Base-by-base conservation (phyloP, 108 stramenopile species). In the Skeletonema costatum region DNA sequence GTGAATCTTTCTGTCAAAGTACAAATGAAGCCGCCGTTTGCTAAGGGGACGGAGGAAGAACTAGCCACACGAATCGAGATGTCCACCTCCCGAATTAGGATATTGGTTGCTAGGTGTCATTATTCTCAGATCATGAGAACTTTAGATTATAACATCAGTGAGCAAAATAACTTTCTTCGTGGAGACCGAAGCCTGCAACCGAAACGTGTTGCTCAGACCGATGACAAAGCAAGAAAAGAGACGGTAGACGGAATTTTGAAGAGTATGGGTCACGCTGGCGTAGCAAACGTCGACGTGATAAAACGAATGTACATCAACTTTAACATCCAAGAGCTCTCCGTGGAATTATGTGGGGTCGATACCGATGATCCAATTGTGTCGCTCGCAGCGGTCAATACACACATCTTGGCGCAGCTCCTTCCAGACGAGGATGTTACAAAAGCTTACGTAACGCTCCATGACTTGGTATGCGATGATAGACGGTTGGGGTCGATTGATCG, bases 91-190 rank as follows among this genome's bases (percentile, higher is more conserved):
- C 65, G 75, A 17, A 92, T 90, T 31, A 68, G 60, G 5, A 87
- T 96, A 46, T 6, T 81, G 51, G 35, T 96, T 13, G 76, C 86
- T 17, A 81, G 78, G 44, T 48, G 68, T 31, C 89, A 96, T 60
- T 96, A 92, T 70, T 68, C 79, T 5, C 91, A 91, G 60, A 78
- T 93, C 12, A 87, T 93, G 74, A 42, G 73, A 36, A 91, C 89
- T 5, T 72, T 93, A 41, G 87, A 85, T n/a, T 70, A 74, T 16
- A 96, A 96, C 75, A 82, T 91, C 51, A 73, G 85, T 31, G 92
- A 96, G 64, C 36, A 78, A 29, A 83, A 87, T 60, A 80, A 86
- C 21, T 92, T 81, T 60, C 79, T 96, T 10, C 81, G 95, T 39
- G 82, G 84, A 1, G 70, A 85, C 67, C 30, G 32, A 44, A 25